These are phyloP conservation scores for Capronia americana DNA, from an alignment of 2,329 filamentous ascomycete genomes.

Conservation along the genomic window DNA sequence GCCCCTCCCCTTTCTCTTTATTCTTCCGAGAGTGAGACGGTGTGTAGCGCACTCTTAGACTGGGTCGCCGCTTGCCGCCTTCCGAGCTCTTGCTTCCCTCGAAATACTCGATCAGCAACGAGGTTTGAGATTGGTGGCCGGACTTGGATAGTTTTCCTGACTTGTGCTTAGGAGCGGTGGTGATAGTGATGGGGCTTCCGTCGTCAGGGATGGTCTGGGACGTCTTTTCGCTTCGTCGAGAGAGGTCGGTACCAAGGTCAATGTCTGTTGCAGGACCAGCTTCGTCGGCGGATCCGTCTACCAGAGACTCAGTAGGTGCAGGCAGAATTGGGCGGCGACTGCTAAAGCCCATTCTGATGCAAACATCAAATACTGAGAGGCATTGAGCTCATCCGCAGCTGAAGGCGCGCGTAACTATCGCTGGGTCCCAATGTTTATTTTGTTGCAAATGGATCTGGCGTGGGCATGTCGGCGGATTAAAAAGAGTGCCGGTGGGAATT, in stretches of 20 bases:
- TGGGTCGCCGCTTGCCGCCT: slow-evolving; percentile 72
- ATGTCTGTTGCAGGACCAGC: slow-evolving; percentile 53
- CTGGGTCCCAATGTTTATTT: slow-evolving; percentile 16
- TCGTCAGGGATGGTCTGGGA: slow-evolving; percentile 60
- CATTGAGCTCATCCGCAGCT: slow-evolving; percentile 28
- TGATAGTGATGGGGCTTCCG: slow-evolving; percentile 84
- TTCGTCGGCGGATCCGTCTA: slow-evolving; percentile 50
- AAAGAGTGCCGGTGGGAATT: not conserved
- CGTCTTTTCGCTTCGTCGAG: slow-evolving; percentile 57
- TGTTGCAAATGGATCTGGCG: slow-evolving; percentile 1
- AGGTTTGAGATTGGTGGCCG: slow-evolving; percentile 76
- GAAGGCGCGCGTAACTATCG: slow-evolving; percentile 21
- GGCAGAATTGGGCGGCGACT: slow-evolving; percentile 57
- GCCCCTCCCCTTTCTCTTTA: slow-evolving; percentile 64
- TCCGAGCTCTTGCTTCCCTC: slow-evolving; percentile 73
- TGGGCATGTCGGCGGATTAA: slow-evolving; percentile 20
- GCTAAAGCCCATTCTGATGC: slow-evolving; percentile 55
- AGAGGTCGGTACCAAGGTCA: slow-evolving; percentile 56
- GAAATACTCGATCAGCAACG: slow-evolving; percentile 92
- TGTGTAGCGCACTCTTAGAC: slow-evolving; percentile 79
- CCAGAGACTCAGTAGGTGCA: slow-evolving; percentile 56
- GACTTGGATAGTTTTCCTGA: slow-evolving; percentile 62
- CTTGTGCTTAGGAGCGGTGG: slow-evolving; percentile 72
- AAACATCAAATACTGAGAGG: slow-evolving; percentile 22
- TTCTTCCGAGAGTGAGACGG: slow-evolving; percentile 68